Conservation (phyloP, 2,329 filamentous ascomycete species). For the Magnaporthiopsis incrustans region DNA sequence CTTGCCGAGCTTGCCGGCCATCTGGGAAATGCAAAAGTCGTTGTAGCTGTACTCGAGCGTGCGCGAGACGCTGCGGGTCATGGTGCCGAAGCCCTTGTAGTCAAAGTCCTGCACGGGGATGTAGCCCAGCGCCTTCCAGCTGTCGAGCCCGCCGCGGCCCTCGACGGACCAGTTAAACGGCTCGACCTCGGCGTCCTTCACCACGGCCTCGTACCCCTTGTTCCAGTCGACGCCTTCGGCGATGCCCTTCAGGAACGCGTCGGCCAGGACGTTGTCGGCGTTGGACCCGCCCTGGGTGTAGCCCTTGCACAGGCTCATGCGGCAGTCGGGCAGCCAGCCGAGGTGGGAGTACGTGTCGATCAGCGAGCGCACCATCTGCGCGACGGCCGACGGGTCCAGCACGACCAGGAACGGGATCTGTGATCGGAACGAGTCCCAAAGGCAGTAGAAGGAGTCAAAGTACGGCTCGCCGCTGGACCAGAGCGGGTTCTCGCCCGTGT, state of each 20-base stretch:
- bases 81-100: slow-evolving; percentile 55
- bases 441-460: slow-evolving; percentile 69
- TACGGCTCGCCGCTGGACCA: slow-evolving; percentile 62
- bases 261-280: slow-evolving; percentile 60
- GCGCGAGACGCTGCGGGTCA: slow-evolving; percentile 62
- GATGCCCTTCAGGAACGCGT: slow-evolving; percentile 61
- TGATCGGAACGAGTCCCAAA: slow-evolving; percentile 65
- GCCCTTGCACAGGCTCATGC: slow-evolving; percentile 69
- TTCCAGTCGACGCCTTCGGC: slow-evolving; percentile 55
- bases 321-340: slow-evolving; percentile 67
- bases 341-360: slow-evolving; percentile 64
- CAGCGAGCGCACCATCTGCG: slow-evolving; percentile 60
- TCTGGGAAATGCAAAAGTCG: slow-evolving; percentile 60
- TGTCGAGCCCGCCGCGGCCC: slow-evolving; percentile 61
- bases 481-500: slow-evolving; percentile 63
- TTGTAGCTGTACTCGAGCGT: slow-evolving; percentile 75
- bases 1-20: slow-evolving; percentile 50
- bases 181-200: slow-evolving; percentile 65
- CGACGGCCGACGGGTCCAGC: slow-evolving; percentile 54
- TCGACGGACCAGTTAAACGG: slow-evolving; percentile 63
- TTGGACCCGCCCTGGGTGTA: slow-evolving; percentile 71
- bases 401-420: slow-evolving; percentile 64
- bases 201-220: slow-evolving; percentile 60
- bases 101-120: slow-evolving; percentile 65
- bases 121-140: slow-evolving; percentile 65